Evolutionary conservation across 1,284 basidiomycete species (phyloP), one percentile per base, ranked within the genome.

Genomic region (Sporisorium scitamineum): DNA sequence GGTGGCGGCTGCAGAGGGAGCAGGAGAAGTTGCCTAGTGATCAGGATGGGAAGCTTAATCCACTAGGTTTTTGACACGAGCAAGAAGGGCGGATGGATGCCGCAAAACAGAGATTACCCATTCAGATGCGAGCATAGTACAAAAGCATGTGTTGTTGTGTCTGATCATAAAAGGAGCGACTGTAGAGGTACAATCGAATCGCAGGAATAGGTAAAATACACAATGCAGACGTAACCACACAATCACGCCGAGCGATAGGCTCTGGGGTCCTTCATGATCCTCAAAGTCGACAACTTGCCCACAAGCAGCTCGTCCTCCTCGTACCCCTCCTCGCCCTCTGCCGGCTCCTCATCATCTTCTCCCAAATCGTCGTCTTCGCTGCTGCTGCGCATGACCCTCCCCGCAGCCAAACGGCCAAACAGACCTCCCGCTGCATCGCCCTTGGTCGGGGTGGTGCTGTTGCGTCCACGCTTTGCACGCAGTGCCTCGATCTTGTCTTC

Each of bases 311-410:
- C 70, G 48, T 76, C 70, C 52, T 75, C 65, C 51, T 75, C 72
- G 18, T 79, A 65, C 22, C 61, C 70, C 24, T 80, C 76, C 31
- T 61, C 61, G 20, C 62, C 71, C 37, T 70, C 78, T 14, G 58
- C 71, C 4, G 60, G 42, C 48, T 61, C 58, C n/a, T 75, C 64
- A 18, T 48, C 70, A 31, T 71, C 61, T 8, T 62, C 77, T 8
- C 85, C 84, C 60, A 87, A 84, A 32, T 84, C 81, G 24, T 81
- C 86, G 24, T 87, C 87, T 16, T 87, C 86, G 5, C 86, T 87
- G 27, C 87, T 87, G 18, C 68, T 57, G 18, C 44, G 61, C 53
- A 75, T 57, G 37, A 77, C 59, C 16, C 52, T 68, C 8, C 73
- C 73, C 0, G 55, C 57, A 20, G 63, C 61, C 22, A 76, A 37